Evolutionary conservation across 768 basidiomycete genomes (phyloP).

Genomic region (Termitomyces sp.): DNA sequence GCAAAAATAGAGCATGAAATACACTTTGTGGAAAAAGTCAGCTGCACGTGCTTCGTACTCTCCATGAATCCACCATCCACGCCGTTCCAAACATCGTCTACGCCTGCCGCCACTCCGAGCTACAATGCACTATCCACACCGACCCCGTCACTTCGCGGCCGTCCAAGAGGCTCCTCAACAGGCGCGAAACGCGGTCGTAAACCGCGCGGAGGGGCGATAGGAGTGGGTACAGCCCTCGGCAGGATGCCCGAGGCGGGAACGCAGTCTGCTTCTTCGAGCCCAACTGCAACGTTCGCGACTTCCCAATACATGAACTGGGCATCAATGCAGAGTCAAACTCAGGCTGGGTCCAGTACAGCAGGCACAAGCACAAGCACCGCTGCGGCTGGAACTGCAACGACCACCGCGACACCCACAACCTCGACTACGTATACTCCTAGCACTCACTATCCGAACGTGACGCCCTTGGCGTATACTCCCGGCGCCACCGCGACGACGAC

Average conservation of each 20-base stretch:
- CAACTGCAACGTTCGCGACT: not conserved
- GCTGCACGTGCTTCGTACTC: not conserved
- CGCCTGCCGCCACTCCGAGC: not conserved
- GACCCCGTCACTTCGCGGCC: constrained; percentile 19
- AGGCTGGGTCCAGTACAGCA: not conserved
- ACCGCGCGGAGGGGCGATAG: constrained; percentile 30
- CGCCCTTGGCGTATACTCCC: constrained; percentile 2
- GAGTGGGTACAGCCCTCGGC: constrained; percentile 2
- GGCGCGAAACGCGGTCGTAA: constrained; percentile 44
- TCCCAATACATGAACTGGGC: constrained; percentile 8
- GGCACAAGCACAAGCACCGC: not conserved
- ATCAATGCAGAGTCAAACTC: not conserved
- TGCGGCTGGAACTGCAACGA: not conserved
- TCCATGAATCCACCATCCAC: constrained; percentile 12
- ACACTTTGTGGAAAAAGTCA: not conserved
- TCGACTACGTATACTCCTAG: constrained; percentile 1
- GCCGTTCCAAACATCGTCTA: not conserved
- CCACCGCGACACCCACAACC: not conserved
- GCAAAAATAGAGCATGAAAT: too few relatives aligned
- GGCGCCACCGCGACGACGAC: not conserved
- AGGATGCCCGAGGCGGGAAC: constrained; percentile 1
- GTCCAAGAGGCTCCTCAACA: constrained; percentile 21
- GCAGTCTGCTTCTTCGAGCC: not conserved
- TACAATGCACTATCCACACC: constrained; percentile 2
- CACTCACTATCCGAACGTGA: constrained; percentile 4